Evolutionary conservation across 345 rosid species (phyloP), one percentile per base, ranked within the genome.

Genomic region (Linum tenue): DNA sequence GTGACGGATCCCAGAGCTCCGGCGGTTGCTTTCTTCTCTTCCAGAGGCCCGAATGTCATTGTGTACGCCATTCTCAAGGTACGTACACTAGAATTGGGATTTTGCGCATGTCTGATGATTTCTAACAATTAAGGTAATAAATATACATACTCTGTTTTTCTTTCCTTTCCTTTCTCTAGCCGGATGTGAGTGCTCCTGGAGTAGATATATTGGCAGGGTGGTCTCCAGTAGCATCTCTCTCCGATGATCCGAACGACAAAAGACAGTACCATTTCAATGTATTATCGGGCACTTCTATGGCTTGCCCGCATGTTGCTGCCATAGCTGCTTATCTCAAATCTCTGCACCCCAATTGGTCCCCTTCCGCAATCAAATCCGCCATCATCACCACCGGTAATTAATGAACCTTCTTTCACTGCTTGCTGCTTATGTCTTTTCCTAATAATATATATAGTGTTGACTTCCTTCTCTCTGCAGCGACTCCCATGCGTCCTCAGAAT

Each of bases 221-320:
- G 57, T 69, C 83, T 62, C 73, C 59, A 4, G n/a, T 10, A 4
- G 59, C 59, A 15, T 16, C 59, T 2, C 16, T 15, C 5, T 4
- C 44, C 9, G 44, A 41, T 31, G 9, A 12, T 68, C 2, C 64
- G 44, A 37, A 0, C 50, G 76, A 79, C 68, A 60, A 40, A 22
- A 58, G 78, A 67, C 42, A 48, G 42, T 74, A 51, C 5, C 72
- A 37, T 5, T 81, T 56, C 72, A 72, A 40, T 60, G 55, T 79
- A 60, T 0, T 66, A 59, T 75, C 77, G 12, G 83, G 82, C 17
- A 82, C 84, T 12, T 82, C 82, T n/a, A 73, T 82, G 86, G 55
- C 80, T 42, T 81, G 82, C 63, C 82, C 85, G 9, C 85, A 81
- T 74, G 79, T n/a, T 7, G 43, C 60, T 1, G 68, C 7, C 2